These are phyloP conservation scores for Leccinum incarnatum DNA, from an alignment of 768 basidiomycete species.

Conservation along the genomic window DNA sequence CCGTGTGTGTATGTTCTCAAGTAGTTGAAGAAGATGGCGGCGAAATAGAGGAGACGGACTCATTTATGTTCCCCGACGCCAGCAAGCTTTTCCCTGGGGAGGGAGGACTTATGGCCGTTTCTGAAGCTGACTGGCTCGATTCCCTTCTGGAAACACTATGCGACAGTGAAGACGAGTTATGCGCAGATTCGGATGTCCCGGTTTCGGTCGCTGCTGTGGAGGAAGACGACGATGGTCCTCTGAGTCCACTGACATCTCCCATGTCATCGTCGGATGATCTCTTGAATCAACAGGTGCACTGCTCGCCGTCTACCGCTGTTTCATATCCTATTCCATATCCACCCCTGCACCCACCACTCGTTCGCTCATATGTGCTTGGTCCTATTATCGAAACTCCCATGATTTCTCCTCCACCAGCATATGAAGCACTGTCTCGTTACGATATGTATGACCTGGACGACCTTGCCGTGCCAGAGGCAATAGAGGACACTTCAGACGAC, in stretches of 20 bases:
- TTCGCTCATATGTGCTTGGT: slow-evolving; percentile 51
- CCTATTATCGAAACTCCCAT: slow-evolving; percentile 41
- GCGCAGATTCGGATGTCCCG: slow-evolving; percentile 43
- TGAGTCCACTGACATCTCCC: slow-evolving; percentile 66
- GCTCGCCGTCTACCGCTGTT: slow-evolving; percentile 45
- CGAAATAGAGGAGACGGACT: slow-evolving; percentile 47
- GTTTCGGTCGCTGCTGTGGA: slow-evolving; percentile 50
- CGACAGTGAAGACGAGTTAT: slow-evolving; percentile 65
- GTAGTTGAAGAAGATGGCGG: slow-evolving; percentile 49
- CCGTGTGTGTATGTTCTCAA: slow-evolving; percentile 32
- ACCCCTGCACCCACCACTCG: slow-evolving; percentile 54
- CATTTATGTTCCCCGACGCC: slow-evolving; percentile 82
- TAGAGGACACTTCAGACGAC: slow-evolving; percentile 84
- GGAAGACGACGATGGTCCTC: slow-evolving; percentile 55
- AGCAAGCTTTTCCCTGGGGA: slow-evolving; percentile 47
- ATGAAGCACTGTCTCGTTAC: slow-evolving; percentile 62
- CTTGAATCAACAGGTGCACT: slow-evolving; percentile 48
- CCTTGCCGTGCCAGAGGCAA: slow-evolving; percentile 70
- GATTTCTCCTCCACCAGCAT: slow-evolving; percentile 36
- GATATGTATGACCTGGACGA: slow-evolving; percentile 64
- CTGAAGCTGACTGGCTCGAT: slow-evolving; percentile 81
- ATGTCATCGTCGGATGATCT: slow-evolving; percentile 80
- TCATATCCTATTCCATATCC: slow-evolving; percentile 69
- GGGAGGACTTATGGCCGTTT: slow-evolving; percentile 38
- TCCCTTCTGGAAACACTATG: slow-evolving; percentile 72